Base-by-base conservation (phyloP, 106 monocot genomes). In the Allium fistulosum region DNA sequence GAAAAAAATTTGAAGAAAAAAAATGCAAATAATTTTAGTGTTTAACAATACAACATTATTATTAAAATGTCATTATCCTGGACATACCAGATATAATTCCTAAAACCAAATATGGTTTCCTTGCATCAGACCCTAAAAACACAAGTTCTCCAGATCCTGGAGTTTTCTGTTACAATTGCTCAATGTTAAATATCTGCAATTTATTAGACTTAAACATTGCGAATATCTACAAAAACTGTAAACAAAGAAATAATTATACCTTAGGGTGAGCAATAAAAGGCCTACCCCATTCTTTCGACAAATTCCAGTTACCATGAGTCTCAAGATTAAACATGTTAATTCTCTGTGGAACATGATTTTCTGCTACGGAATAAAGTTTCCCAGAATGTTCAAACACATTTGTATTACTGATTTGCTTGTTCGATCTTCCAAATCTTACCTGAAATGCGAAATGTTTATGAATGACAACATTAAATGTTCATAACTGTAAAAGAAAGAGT, bases 121-220 rank as follows among this genome's bases (percentile, higher is more conserved):
- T 66, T 18, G 71, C 53, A 61, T 78, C 78, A 15, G 61, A 58
- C 49, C 85, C 85, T 27, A 47, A 52, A 10, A 81, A 56, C n/a
- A 85, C 81, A n/a, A 85, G 85, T 75, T 85, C 85, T n/a, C 75
- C 81, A 46, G 78, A 66, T 69, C 72, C 78, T 6, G 85, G 81
- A 63, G 72, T 78, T 73, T 56, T 81, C 81, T 85, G 63, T 26
- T 7, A 26, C 26, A 69, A 45, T 37, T 47, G 17, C 48, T 62
- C 9, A 53, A 56, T 14, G 8, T 22, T 48, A 46, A 47, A 11
- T 17, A 14, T 37, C 37, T 37, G 37, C 37, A 37, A 37, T 37
- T 37, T 37, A 37, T 1, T 37, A 37, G 37, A 37, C 5, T 37
- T 37, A 4, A 4, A 37, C 37, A 2, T 37, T 37, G 4, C 1